These are phyloP conservation scores for Elymus sibiricus DNA, from an alignment of 176 grass and related monocot species.

Conservation along the genomic window DNA sequence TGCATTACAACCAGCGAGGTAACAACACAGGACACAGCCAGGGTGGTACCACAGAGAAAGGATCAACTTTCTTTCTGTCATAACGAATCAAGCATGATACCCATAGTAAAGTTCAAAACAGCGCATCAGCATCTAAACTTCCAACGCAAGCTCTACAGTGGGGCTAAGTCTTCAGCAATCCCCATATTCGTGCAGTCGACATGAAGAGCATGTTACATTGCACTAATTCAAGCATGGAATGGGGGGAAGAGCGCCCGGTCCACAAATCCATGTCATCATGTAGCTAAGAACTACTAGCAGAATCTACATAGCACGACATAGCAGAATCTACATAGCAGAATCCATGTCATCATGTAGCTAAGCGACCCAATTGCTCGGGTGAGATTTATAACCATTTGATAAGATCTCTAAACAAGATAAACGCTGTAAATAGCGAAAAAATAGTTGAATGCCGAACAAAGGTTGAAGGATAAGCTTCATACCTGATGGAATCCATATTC, in stretches of 20 bases:
- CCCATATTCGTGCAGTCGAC: neutral
- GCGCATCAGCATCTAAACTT: slow-evolving; percentile 29
- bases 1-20: slow-evolving; percentile 1
- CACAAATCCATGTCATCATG: neutral
- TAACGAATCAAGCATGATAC: slow-evolving; percentile 30
- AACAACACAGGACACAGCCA: slow-evolving; percentile 10
- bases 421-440: neutral
- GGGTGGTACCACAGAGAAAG: slow-evolving; percentile 23
- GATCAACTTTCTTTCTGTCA: slow-evolving; percentile 14
- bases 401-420: slow-evolving; percentile 12
- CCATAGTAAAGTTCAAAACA: slow-evolving; percentile 23
- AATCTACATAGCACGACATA: neutral
- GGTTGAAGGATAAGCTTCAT: slow-evolving; percentile 4
- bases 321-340: neutral
- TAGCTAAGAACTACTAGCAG: slow-evolving; percentile 17
- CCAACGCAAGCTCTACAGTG: slow-evolving; percentile 1
- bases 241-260: neutral
- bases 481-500: slow-evolving; percentile 98
- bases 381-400: slow-evolving; percentile 2
- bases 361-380: neutral
- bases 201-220: neutral
- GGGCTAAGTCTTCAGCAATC: neutral
- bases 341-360: neutral
- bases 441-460: slow-evolving; percentile 11
- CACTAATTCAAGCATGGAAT: slow-evolving; percentile 6